A percentile compares a stretch with the other conserved stretches of the same genome.
Evolutionary conservation across 176 grass and related monocot genomes (phyloP).

Genomic region (Musa schizocarpa): DNA sequence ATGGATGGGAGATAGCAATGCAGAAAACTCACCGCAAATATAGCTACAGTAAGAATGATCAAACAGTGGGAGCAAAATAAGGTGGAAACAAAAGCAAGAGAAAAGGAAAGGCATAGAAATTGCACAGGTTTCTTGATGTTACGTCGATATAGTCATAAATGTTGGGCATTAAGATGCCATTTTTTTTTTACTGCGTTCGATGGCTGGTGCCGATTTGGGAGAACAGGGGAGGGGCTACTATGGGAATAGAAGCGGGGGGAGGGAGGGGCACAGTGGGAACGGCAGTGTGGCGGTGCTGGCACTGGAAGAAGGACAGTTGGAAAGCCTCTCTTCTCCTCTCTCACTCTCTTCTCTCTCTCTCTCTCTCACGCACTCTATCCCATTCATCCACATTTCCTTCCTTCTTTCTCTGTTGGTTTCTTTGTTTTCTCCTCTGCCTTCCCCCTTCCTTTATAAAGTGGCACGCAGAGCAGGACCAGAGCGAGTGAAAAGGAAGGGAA

Average conservation of each 20-base stretch:
- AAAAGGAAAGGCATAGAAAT: too few relatives aligned
- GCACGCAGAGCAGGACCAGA: neutral
- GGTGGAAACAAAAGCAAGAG: too few relatives aligned
- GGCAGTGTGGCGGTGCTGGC: neutral
- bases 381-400: neutral
- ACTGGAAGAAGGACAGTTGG: neutral
- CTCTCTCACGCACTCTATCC: neutral
- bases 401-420: neutral
- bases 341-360: neutral
- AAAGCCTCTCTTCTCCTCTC: neutral
- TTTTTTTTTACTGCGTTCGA: too few relatives aligned
- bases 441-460: neutral
- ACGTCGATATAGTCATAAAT: too few relatives aligned
- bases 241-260: neutral
- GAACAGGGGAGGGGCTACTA: neutral
- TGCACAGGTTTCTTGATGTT: too few relatives aligned
- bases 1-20: too few relatives aligned
- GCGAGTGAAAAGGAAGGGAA: neutral
- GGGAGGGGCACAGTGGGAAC: neutral
- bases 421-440: neutral
- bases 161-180: too few relatives aligned
- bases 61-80: too few relatives aligned
- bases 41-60: too few relatives aligned
- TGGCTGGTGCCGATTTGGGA: neutral
- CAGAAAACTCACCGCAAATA: too few relatives aligned